Base-by-base conservation (phyloP, 768 basidiomycete genomes). In the Boletellus emodensis region DNA sequence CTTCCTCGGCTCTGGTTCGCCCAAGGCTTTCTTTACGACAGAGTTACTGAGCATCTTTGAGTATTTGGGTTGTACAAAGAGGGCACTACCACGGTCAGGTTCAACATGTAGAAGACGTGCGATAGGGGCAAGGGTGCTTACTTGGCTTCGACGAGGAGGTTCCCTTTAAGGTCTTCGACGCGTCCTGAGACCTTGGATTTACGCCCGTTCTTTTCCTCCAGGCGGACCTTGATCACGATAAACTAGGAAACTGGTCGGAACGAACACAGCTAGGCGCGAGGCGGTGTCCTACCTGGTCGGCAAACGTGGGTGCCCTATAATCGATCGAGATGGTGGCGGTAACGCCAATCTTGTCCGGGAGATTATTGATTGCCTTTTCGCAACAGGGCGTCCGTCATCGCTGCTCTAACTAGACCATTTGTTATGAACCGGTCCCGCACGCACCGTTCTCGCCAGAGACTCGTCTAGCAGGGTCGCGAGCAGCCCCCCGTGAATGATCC, bases 391-490 rank as follows among this genome's bases (percentile, higher is more conserved):
- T 17, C 30, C 12, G 30, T 48, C 26, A 18, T 28, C 15, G 18
- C 13, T 10, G 32, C 4, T 33, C n/a, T 9, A 33, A 7, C 18
- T 13, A 17, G 1, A 10, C 12, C 39, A 40, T 22, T 40, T 10
- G 30, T 11, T 30, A 24, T 17, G 37, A 18, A 9, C 10, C 4
- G 17, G 30, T 10, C 17, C 40, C 18, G 2, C 6, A 60, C 84
- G 54, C 61, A 94, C 94, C 59, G 82, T 87, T 52, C 95, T 73
- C 48, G 85, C 85, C 38, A 96, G 63, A 14, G 76, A 75, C 74
- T 99, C 95, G 55, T 99, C 95, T 48, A 96, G 65, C 15, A 98
- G 67, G 2, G 93, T 96, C 35, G 94, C 92, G 17, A 98, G 73
- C 51, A 98, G 61, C 1, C 95, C 95, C 0, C 95, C 95, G 59